A percentile compares a stretch with the other conserved stretches of the same genome.
phyloP scores from a whole-genome alignment of 441 rosid genomes.

The Adansonia rubrostipa region DNA sequence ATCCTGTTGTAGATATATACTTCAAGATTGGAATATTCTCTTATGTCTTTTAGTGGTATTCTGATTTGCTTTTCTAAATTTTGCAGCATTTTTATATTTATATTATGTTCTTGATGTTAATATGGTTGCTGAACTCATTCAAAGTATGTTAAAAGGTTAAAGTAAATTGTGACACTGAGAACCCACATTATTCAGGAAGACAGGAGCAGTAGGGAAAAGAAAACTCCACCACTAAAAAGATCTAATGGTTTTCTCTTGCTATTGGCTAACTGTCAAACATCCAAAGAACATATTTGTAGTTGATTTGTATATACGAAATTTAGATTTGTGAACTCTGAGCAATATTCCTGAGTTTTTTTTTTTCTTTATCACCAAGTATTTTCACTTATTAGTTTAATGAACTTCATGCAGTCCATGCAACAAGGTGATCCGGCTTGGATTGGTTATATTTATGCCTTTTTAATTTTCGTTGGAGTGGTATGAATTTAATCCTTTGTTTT shows the following conservation, averaged over 20 bases:
- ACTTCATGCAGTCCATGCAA: slow-evolving; percentile 85
- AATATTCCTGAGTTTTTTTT: background rate
- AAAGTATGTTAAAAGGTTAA: background rate
- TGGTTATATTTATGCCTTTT: slow-evolving; percentile 84
- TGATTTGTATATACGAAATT: background rate
- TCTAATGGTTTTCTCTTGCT: background rate
- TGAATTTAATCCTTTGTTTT: slow-evolving; percentile 35
- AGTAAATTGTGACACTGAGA: slow-evolving; percentile 2
- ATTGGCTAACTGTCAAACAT: background rate
- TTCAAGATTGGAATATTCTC: slow-evolving; percentile 9
- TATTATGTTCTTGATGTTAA: background rate
- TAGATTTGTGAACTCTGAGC: slow-evolving; percentile 7
- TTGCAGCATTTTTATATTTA: background rate
- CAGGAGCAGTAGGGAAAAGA: too few relatives aligned
- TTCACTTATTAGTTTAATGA: slow-evolving; percentile 29
- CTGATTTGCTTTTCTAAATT: slow-evolving; percentile 10
- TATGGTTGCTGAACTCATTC: background rate
- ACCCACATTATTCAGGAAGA: background rate
- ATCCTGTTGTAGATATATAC: background rate
- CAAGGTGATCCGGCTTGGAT: slow-evolving; percentile 89
- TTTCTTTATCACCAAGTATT: background rate
- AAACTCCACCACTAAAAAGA: background rate
- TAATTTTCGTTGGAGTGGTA: slow-evolving; percentile 87
- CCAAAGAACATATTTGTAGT: background rate
- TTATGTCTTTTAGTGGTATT: background rate